Evolutionary conservation across 2,329 filamentous ascomycete genomes (phyloP), one percentile per base, ranked within the genome.

Genomic region (Pseudofabraea citricarpa): DNA sequence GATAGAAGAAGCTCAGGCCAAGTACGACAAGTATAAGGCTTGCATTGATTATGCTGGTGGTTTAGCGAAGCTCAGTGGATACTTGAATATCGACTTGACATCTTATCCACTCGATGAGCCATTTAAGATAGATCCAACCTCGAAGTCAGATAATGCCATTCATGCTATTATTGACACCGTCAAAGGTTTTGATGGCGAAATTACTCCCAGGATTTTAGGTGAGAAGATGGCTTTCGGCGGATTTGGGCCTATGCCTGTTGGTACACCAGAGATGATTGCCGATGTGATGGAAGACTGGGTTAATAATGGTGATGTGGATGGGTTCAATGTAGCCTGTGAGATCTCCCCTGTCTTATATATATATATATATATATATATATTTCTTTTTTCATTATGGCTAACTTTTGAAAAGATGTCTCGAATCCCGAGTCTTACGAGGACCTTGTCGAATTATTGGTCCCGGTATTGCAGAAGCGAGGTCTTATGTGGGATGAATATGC

Each of bases 151-250:
- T 31, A 15, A 12, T 6, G 65, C 68, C 47, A 67, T 64, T 44
- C 67, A 67, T 19, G 65, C 65, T 12, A 63, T 68, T 24, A 56
- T 64, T 66, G 71, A 58, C 26, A 61, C 16, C 22, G 20, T 21
- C n/a, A 43, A 26, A 65, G 3, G 74, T 69, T 3, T 75, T 76
- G 2, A 68, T 72, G 0, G 85, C 83, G 29, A 35, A 55, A 87
- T 83, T 83, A 87, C 83, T 1, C 86, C 86, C 62, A 69, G 76
- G 32, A 84, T 79, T 0, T 73, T 87, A 5, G 83, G 80, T 0
- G 72, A 85, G 54, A 79, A 85, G 49, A 75, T 87, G 41, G 78
- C 75, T 32, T 70, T 87, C 3, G 82, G 83, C 7, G 83, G 84
- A 2, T 74, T 84, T 24, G 81, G 81, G 0, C 68, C 72, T 0